These are phyloP conservation scores for Macrophomina phaseolina DNA, from an alignment of 2,329 filamentous ascomycete genomes.

Conservation along the genomic window DNA sequence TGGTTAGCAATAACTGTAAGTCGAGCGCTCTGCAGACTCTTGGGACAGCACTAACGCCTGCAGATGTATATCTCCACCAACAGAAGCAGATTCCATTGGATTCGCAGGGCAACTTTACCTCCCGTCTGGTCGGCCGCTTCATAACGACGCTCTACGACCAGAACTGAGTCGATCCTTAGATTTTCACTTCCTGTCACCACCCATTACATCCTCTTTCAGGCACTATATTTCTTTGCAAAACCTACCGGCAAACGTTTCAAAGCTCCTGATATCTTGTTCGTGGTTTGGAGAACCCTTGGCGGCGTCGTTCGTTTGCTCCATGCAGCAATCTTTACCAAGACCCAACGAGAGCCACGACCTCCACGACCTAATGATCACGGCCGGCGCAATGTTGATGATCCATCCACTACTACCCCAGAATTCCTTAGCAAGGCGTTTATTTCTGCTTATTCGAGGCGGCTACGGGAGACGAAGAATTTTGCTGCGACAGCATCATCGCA, in stretches of 20 bases:
- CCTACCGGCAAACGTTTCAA: constrained; percentile 9
- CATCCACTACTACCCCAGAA: constrained; percentile 24
- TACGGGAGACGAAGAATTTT: constrained; percentile 16
- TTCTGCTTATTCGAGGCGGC: not conserved
- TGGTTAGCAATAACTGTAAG: constrained; percentile 25
- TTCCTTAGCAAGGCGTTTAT: constrained; percentile 8
- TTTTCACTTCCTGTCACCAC: not conserved
- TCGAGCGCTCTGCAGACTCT: not conserved
- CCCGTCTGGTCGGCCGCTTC: constrained; percentile 25
- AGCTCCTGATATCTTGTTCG: constrained; percentile 12
- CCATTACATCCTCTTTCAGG: constrained; percentile 11
- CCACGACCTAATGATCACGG: constrained; percentile 25
- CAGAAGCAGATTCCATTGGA: constrained; percentile 24
- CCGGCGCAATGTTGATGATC: constrained; percentile 22
- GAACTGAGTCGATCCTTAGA: constrained; percentile 16
- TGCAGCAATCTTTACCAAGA: constrained; percentile 10
- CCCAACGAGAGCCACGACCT: constrained; percentile 19
- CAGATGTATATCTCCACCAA: constrained; percentile 24
- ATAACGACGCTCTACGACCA: constrained; percentile 21
- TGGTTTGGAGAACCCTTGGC: constrained; percentile 17
- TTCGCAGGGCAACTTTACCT: constrained; percentile 26
- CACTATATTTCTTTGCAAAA: constrained; percentile 22
- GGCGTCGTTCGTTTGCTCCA: constrained; percentile 11
- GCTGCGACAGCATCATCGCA: constrained; percentile 12
- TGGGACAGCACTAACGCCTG: not conserved